A percentile compares a stretch with the other conserved stretches of the same genome.
Conservation (phyloP, 129 eudicot species). For the Heracleum sosnowskyi region DNA sequence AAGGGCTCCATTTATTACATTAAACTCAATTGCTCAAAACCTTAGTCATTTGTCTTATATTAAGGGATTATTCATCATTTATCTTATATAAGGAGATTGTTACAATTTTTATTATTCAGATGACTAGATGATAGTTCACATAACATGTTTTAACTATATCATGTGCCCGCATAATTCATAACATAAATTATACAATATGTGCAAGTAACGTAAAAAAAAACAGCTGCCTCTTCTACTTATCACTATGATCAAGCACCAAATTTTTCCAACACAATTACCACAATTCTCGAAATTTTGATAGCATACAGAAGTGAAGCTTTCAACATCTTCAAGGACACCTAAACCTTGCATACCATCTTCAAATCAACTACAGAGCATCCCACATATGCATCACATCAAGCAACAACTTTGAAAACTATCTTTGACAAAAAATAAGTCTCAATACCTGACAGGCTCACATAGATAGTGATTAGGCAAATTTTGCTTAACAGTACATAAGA, state of each 20-base stretch:
- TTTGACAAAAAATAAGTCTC: neutral
- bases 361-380: neutral
- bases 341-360: neutral
- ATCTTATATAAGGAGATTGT: neutral
- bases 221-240: neutral
- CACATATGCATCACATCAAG: neutral
- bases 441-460: neutral
- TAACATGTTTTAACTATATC: neutral
- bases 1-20: neutral
- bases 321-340: neutral
- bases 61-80: neutral
- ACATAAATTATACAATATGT: neutral
- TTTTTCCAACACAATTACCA: neutral
- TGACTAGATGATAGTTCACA: neutral
- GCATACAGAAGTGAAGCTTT: neutral
- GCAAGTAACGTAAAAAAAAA: neutral
- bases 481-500: too few species aligned
- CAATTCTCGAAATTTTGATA: too few species aligned
- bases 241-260: neutral
- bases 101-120: too few species aligned
- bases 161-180: neutral
- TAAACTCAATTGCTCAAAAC: neutral
- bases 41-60: neutral
- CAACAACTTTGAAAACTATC: too few species aligned
- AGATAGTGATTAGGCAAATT: too few species aligned